Evolutionary conservation across 2,329 filamentous ascomycete species (phyloP).

Genomic region (Ophiostoma ips): DNA sequence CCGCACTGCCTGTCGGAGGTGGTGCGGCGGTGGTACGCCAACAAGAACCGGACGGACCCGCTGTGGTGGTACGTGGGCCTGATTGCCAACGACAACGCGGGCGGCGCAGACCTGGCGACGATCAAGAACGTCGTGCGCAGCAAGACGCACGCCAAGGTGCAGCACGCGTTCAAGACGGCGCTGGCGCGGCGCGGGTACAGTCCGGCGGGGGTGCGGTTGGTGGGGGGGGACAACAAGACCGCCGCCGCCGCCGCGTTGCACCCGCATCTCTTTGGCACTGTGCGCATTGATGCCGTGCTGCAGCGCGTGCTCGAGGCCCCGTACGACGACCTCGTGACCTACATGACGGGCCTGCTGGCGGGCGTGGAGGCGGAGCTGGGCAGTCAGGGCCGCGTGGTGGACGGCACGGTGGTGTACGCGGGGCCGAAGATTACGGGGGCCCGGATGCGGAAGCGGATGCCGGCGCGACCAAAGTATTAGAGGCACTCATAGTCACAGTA

Average conservation of each 20-base stretch:
- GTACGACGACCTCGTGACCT: slow-evolving; percentile 5
- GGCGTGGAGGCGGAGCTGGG: slow-evolving; percentile 9
- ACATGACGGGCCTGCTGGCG: slow-evolving; percentile 7
- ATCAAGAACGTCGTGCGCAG: slow-evolving; percentile 5
- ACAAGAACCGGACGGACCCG: slow-evolving; percentile 14
- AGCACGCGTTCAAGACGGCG: slow-evolving; percentile 13
- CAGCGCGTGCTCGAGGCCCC: slow-evolving; percentile 1
- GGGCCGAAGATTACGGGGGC: neutral
- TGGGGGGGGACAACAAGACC: neutral
- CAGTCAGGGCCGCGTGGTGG: neutral
- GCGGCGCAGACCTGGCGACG: neutral
- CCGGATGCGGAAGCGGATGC: neutral
- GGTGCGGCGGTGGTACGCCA: slow-evolving; percentile 19
- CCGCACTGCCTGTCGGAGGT: slow-evolving; percentile 15
- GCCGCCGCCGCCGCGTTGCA: neutral
- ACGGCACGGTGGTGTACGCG: neutral
- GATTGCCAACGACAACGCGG: neutral
- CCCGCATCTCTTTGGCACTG: slow-evolving; percentile 12
- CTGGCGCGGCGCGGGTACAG: slow-evolving; percentile 16
- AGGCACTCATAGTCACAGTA: neutral
- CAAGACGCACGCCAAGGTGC: slow-evolving; percentile 8
- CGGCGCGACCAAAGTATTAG: neutral
- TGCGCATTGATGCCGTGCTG: slow-evolving; percentile 9
- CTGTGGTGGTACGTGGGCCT: slow-evolving; percentile 13
- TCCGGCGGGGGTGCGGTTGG: slow-evolving; percentile 9